Conservation (phyloP, 192 early-diverging fungal species). For the Coemansia sp. region DNA sequence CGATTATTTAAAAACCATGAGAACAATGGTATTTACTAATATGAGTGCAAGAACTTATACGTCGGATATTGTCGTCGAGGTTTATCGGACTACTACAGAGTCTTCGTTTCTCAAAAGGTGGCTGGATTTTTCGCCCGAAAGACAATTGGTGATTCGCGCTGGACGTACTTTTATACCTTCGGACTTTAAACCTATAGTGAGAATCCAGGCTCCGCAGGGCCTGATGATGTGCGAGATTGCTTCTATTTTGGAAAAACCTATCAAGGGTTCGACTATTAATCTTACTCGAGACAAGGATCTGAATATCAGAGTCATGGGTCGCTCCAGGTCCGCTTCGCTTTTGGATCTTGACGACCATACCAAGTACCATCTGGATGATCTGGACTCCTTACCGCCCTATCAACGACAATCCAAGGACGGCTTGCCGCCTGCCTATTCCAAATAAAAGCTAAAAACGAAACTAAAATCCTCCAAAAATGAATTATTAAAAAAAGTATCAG, state of each 20-base stretch:
- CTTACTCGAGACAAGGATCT: slow-evolving; percentile 43
- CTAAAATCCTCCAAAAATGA: too few species aligned
- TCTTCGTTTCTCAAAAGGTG: not conserved
- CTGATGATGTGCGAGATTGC: slow-evolving; percentile 41
- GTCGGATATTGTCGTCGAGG: slow-evolving; percentile 16
- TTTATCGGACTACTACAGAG: not conserved
- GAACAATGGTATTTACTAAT: slow-evolving; percentile 28
- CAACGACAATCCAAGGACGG: slow-evolving; percentile 14
- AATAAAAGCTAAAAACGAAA: not conserved
- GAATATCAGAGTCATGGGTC: slow-evolving; percentile 43
- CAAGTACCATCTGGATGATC: not conserved
- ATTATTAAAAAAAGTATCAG: not conserved
- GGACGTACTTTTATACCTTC: slow-evolving; percentile 11
- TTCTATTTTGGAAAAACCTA: slow-evolving; percentile 13
- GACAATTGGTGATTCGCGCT: slow-evolving; percentile 36
- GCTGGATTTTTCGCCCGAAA: slow-evolving; percentile 20
- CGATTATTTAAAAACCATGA: slow-evolving; percentile 24
- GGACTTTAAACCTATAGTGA: slow-evolving; percentile 25
- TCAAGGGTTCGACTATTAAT: slow-evolving; percentile 7
- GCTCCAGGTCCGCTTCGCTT: slow-evolving; percentile 23
- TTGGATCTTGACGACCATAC: not conserved
- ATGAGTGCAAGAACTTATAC: slow-evolving; percentile 13
- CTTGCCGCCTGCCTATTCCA: slow-evolving; percentile 34
- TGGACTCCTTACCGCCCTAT: slow-evolving; percentile 30
- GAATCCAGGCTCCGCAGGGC: slow-evolving; percentile 38